phyloP scores from a whole-genome alignment of 768 basidiomycete species.

The Tylopilus cervinicoccineus region DNA sequence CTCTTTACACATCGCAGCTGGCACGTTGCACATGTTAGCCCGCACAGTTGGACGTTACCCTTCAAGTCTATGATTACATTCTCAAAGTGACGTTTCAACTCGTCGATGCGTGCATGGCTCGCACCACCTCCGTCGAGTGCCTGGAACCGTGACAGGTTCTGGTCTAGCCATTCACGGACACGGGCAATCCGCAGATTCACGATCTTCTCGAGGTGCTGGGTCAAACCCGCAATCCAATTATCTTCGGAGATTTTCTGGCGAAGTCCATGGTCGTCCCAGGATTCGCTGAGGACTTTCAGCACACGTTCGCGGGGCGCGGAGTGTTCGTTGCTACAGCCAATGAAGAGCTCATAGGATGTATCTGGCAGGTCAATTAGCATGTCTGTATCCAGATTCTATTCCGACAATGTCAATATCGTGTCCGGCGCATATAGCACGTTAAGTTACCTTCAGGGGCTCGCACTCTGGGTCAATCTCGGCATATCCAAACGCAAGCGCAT shows the following conservation, averaged over 20 bases:
- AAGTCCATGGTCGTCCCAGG: constrained; percentile 15
- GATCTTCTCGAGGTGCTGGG: constrained; percentile 35
- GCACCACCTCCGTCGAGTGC: background rate
- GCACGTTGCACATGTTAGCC: constrained; percentile 43
- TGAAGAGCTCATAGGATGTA: constrained; percentile 35
- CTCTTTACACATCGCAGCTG: constrained; percentile 45
- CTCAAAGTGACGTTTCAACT: constrained; percentile 43
- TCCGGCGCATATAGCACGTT: rapidly evolving
- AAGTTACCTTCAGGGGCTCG: constrained; percentile 48
- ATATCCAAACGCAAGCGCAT: constrained; percentile 46
- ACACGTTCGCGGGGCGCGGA: constrained; percentile 13
- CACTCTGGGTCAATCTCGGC: constrained; percentile 41
- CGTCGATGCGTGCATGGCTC: constrained; percentile 41
- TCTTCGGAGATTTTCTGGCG: constrained; percentile 24
- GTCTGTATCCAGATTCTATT: constrained; percentile 53
- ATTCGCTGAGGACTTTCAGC: constrained; percentile 11
- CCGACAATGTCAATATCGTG: background rate
- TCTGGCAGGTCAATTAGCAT: constrained; percentile 36
- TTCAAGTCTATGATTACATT: constrained; percentile 42
- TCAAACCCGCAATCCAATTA: constrained; percentile 39
- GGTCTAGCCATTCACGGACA: constrained; percentile 48
- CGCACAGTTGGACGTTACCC: constrained; percentile 46
- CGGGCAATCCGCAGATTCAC: constrained; percentile 42
- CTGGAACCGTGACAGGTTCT: constrained; percentile 48
- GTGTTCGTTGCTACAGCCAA: constrained; percentile 18